These are phyloP conservation scores for Ophidiomyces ophidiicola DNA, from an alignment of 2,329 filamentous ascomycete species.

Conservation along the genomic window DNA sequence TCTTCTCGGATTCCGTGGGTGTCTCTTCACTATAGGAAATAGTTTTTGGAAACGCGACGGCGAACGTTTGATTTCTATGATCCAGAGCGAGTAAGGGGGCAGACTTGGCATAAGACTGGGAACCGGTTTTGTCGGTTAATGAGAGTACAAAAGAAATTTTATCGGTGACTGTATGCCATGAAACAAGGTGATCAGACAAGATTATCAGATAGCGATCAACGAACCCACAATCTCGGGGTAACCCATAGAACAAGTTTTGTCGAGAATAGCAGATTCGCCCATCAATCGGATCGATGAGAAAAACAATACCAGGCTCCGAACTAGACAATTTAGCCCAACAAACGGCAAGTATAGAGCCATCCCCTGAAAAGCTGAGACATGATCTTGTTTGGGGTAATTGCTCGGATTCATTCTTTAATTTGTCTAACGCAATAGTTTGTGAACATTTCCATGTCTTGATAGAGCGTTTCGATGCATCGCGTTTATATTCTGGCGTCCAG, in stretches of 20 bases:
- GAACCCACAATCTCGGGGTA: conserved; percentile 56
- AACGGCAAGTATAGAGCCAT: conserved; percentile 70
- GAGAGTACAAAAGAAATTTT: conserved; percentile 55
- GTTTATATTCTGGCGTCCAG: conserved; percentile 66
- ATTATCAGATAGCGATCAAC: conserved; percentile 63
- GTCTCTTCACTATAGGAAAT: conserved; percentile 17
- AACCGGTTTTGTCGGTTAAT: conserved; percentile 29
- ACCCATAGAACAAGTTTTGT: conserved; percentile 53
- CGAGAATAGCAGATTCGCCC: conserved; percentile 56
- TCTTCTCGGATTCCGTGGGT: conserved; percentile 31
- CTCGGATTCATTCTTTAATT: conserved; percentile 23
- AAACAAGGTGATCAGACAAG: conserved; percentile 58
- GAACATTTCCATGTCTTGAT: conserved; percentile 65
- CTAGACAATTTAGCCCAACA: conserved; percentile 31
- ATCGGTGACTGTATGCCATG: conserved; percentile 77
- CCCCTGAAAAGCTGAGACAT: conserved; percentile 64
- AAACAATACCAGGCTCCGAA: conserved; percentile 49
- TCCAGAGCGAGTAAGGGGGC: conserved; percentile 53
- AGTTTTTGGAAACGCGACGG: conserved; percentile 43
- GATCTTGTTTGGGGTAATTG: conserved; percentile 33
- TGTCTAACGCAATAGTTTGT: conserved; percentile 41
- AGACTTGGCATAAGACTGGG: conserved; percentile 1
- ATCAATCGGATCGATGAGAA: conserved; percentile 62
- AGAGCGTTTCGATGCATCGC: conserved; percentile 47
- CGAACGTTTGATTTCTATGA: conserved; percentile 50